phyloP scores from a whole-genome alignment of 2,329 filamentous ascomycete genomes.

The Aspergillus sp. region DNA sequence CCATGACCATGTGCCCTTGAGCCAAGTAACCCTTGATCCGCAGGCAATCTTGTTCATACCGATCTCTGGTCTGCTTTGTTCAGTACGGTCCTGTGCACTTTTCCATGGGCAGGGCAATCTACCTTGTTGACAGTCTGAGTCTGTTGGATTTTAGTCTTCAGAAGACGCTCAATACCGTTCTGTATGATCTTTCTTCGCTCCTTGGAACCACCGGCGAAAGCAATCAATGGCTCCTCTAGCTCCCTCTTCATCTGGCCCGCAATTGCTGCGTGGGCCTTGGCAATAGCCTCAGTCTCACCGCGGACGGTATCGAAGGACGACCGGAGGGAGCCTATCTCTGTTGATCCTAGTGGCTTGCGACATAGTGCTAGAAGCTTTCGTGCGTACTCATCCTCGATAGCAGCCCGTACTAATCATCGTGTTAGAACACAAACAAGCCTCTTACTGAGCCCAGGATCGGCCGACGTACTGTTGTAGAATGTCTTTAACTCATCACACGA shows the following conservation, averaged over 20 bases:
- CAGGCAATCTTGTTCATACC: slow-evolving; percentile 95
- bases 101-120: slow-evolving; percentile 23
- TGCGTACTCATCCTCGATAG: slow-evolving; percentile 95
- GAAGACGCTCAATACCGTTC: slow-evolving; percentile 85
- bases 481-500: slow-evolving; percentile 90
- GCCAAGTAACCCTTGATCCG: slow-evolving; percentile 98
- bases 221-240: slow-evolving; percentile 86
- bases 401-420: slow-evolving; percentile 67
- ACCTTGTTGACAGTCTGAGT: slow-evolving; percentile 91
- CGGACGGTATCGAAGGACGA: slow-evolving; percentile 83
- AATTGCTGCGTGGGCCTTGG: slow-evolving; percentile 87
- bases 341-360: slow-evolving; percentile 84
- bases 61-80: slow-evolving; percentile 71
- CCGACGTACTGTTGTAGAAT: slow-evolving; percentile 77
- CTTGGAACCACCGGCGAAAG: slow-evolving; percentile 93
- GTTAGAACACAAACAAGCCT: slow-evolving; percentile 12
- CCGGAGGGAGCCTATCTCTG: slow-evolving; percentile 80
- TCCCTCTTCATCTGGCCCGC: slow-evolving; percentile 95
- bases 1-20: slow-evolving; percentile 99
- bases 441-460: not conserved
- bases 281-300: slow-evolving; percentile 88
- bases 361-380: slow-evolving; percentile 83
- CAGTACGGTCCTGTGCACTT: slow-evolving; percentile 12
- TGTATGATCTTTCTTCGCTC: slow-evolving; percentile 96
- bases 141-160: slow-evolving; percentile 92